phyloP scores from a whole-genome alignment of 139 green algal species.

The Micractinium conductrix region DNA sequence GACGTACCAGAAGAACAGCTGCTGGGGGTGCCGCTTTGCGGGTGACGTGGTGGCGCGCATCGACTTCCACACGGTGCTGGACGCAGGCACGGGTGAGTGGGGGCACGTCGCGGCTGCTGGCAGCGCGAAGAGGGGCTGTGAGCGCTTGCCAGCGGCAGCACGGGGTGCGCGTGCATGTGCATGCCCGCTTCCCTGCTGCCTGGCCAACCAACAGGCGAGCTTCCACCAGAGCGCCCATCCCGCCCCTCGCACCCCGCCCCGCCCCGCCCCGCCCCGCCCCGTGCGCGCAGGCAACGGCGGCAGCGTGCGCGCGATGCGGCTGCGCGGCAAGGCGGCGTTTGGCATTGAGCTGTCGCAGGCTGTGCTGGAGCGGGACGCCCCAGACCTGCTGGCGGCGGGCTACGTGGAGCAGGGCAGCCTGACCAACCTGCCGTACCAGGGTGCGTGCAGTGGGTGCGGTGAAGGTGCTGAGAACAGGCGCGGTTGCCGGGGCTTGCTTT shows the following conservation, averaged over 20 bases:
- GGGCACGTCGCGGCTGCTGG: no score
- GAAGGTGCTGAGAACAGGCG: no score
- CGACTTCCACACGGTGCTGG: slow-evolving; percentile 9
- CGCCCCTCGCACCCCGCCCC: no score
- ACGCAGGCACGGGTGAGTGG: slow-evolving; percentile 21
- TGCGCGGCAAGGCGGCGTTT: not conserved
- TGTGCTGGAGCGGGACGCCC: slow-evolving; percentile 11
- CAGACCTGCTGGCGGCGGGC: slow-evolving; percentile 25
- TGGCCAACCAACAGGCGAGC: no score
- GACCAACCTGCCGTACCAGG: slow-evolving; percentile 20
- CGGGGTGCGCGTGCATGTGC: no score
- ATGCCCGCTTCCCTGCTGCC: not conserved
- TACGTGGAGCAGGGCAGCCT: slow-evolving; percentile 18
- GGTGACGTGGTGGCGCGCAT: slow-evolving; percentile 1
- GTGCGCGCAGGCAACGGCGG: not conserved
- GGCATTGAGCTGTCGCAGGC: slow-evolving; percentile 23
- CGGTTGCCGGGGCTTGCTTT: not conserved
- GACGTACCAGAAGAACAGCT: slow-evolving; percentile 5
- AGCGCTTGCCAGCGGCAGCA: no score
- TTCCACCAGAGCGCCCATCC: not conserved
- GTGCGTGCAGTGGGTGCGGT: not conserved
- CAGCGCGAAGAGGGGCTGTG: no score
- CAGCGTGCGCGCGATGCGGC: slow-evolving; percentile 7
- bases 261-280: no score
- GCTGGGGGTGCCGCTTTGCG: slow-evolving; percentile 26